A percentile compares a stretch with the other conserved stretches of the same genome.
These are phyloP conservation scores for Boletus sp. DNA, from an alignment of 1,284 basidiomycete genomes.

Conservation along the genomic window DNA sequence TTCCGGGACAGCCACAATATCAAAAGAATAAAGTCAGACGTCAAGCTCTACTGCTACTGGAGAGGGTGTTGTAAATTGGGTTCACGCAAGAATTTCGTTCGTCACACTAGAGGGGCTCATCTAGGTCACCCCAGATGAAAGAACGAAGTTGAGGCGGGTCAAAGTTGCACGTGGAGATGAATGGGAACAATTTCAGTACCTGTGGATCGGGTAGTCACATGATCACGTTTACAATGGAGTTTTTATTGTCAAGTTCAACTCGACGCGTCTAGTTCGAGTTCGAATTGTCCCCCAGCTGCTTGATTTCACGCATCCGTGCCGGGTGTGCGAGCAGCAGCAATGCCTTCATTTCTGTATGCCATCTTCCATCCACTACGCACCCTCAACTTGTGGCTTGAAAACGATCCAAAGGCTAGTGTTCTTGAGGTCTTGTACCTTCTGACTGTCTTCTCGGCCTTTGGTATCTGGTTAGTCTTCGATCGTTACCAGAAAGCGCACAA, in stretches of 20 bases:
- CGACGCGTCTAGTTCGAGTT: slow-evolving; percentile 8
- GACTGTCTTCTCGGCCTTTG: slow-evolving; percentile 62
- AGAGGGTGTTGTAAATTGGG: background rate
- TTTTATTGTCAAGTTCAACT: slow-evolving; percentile 13
- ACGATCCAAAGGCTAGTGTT: slow-evolving; percentile 44
- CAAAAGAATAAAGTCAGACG: rapidly evolving
- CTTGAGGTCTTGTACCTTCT: slow-evolving; percentile 55
- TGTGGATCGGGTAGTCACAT: slow-evolving; percentile 20
- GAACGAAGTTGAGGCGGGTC: background rate
- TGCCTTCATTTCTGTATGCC: slow-evolving; percentile 42
- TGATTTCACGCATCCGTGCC: background rate
- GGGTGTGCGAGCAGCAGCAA: slow-evolving; percentile 11
- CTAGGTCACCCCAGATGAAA: slow-evolving; percentile 5
- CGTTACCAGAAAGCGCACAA: slow-evolving; percentile 70
- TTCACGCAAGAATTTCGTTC: slow-evolving; percentile 3
- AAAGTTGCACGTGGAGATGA: background rate
- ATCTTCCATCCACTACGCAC: slow-evolving; percentile 49
- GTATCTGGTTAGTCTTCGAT: slow-evolving; percentile 71
- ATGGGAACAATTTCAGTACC: no score
- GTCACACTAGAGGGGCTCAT: slow-evolving; percentile 8
- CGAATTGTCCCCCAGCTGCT: slow-evolving; percentile 7
- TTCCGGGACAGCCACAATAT: background rate
- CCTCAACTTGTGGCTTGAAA: slow-evolving; percentile 43
- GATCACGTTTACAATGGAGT: slow-evolving; percentile 8
- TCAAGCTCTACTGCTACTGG: background rate